Conservation (phyloP, 1,139 yeast species). For the Hyphopichia fennica region DNA sequence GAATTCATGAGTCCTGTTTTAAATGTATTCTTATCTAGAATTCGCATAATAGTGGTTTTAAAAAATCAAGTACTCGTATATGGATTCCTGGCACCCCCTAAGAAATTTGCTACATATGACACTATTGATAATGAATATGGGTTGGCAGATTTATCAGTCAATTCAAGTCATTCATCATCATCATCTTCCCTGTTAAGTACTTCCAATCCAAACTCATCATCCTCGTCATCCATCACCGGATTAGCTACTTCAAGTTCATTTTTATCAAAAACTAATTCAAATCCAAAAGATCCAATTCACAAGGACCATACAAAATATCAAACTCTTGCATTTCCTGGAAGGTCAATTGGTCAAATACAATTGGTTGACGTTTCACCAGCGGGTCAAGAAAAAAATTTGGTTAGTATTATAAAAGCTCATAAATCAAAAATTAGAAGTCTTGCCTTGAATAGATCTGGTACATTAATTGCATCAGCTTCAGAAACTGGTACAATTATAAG, state of each 20-base stretch:
- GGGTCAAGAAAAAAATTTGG: slow-evolving; percentile 61
- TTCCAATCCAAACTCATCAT: slow-evolving; percentile 2
- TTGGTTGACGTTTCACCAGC: slow-evolving; percentile 65
- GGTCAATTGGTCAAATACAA: slow-evolving; percentile 74
- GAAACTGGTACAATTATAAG: slow-evolving; percentile 85
- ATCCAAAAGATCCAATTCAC: slow-evolving; percentile 7
- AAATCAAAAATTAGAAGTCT: slow-evolving; percentile 67
- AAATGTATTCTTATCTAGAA: slow-evolving; percentile 72
- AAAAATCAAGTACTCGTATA: slow-evolving; percentile 69
- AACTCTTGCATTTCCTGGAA: slow-evolving; percentile 72
- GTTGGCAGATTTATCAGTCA: slow-evolving; percentile 60
- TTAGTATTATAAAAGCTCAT: slow-evolving; percentile 82
- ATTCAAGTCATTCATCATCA: slow-evolving; percentile 9
- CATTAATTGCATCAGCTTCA: slow-evolving; percentile 84
- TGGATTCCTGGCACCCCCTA: slow-evolving; percentile 80
- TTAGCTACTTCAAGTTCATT: slow-evolving; percentile 16
- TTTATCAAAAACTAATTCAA: slow-evolving; percentile 1
- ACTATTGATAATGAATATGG: slow-evolving; percentile 71
- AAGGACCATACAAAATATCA: slow-evolving; percentile 34
- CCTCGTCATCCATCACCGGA: not conserved
- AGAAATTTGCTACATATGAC: slow-evolving; percentile 66
- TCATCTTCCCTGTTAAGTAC: not conserved
- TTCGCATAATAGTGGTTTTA: slow-evolving; percentile 71
- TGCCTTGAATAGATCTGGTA: slow-evolving; percentile 69
- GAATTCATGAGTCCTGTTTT: slow-evolving; percentile 76